phyloP scores from a whole-genome alignment of 805 yeast species.

The Saccharomycopsis lassenensis region DNA sequence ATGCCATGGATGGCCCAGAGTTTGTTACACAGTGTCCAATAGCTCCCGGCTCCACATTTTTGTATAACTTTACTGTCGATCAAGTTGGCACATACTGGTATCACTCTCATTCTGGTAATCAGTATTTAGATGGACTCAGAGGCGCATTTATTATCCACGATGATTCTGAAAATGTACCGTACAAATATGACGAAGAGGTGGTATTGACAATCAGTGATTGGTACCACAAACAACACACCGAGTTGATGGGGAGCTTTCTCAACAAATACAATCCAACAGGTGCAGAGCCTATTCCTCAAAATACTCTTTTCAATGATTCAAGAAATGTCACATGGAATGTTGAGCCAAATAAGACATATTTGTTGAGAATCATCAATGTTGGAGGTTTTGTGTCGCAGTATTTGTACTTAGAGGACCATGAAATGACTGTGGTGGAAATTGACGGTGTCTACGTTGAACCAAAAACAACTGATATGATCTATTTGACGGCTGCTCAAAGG shows the following conservation, averaged over 20 bases:
- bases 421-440: conserved; percentile 58
- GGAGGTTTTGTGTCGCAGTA: conserved; percentile 72
- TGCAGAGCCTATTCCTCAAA: conserved; percentile 72
- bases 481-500: conserved; percentile 75
- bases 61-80: conserved; percentile 62
- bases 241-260: conserved; percentile 37
- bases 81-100: conserved; percentile 81
- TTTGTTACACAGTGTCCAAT: conserved; percentile 76
- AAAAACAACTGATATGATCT: conserved; percentile 40
- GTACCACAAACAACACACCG: conserved; percentile 45
- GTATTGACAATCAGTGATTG: conserved; percentile 49
- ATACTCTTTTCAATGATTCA: conserved; percentile 53
- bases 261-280: conserved; percentile 72
- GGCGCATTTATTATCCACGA: conserved; percentile 61
- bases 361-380: conserved; percentile 51
- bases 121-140: conserved; percentile 69
- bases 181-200: conserved; percentile 52
- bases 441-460: conserved; percentile 66
- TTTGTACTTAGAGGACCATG: conserved; percentile 57
- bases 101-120: conserved; percentile 69
- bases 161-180: conserved; percentile 32
- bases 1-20: conserved; percentile 72
- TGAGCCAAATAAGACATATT: conserved; percentile 49
- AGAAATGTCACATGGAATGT: conserved; percentile 45
- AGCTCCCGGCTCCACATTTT: conserved; percentile 50